phyloP scores from a whole-genome alignment of 495 filamentous ascomycete species.

The Xylaria castorea region DNA sequence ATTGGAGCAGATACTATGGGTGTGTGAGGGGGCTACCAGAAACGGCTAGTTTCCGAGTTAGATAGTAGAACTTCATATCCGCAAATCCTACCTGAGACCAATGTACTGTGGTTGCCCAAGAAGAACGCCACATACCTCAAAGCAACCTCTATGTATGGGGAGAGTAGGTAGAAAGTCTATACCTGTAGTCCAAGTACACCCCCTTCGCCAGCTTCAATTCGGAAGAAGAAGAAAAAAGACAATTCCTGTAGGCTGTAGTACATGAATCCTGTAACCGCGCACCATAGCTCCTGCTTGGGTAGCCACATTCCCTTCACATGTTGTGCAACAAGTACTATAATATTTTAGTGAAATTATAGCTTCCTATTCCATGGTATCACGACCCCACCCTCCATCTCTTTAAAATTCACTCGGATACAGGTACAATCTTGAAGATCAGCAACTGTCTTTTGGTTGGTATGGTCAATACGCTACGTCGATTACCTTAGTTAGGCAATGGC shows the following conservation, averaged over 20 bases:
- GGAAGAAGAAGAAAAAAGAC: background rate
- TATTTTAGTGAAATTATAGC: slow-evolving; percentile 14
- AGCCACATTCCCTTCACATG: background rate
- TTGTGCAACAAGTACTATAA: background rate
- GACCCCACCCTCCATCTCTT: background rate
- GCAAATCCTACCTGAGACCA: too few relatives aligned
- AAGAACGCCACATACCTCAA: background rate
- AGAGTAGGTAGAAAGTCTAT: background rate
- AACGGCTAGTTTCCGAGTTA: too few relatives aligned
- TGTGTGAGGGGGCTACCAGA: too few relatives aligned
- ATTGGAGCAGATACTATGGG: too few relatives aligned
- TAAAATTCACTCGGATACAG: slow-evolving; percentile 8
- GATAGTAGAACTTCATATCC: too few relatives aligned
- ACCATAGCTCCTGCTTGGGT: background rate
- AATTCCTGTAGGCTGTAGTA: background rate
- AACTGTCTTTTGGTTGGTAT: background rate
- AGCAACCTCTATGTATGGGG: background rate
- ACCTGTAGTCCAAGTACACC: background rate
- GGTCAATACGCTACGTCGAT: background rate
- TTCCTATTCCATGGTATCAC: slow-evolving; percentile 1
- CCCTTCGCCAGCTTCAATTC: background rate
- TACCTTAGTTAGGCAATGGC: background rate
- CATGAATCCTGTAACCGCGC: background rate
- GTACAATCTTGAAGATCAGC: slow-evolving; percentile 14
- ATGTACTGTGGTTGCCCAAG: background rate